phyloP scores from a whole-genome alignment of 202 grass and related monocot species.

The Schoenoplectus tabernaemontani region DNA sequence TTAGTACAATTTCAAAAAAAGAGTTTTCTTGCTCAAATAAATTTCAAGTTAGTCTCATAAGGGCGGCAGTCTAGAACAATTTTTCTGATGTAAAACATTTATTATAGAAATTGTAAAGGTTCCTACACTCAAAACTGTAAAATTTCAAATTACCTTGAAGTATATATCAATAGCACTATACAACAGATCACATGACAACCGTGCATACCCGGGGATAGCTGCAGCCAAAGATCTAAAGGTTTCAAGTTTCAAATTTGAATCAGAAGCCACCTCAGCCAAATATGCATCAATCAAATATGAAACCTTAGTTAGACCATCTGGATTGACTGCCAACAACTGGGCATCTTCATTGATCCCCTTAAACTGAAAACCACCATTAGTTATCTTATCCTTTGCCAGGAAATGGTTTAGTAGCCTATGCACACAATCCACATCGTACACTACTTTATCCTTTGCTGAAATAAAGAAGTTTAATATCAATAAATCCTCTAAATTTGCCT shows the following conservation, averaged over 20 bases:
- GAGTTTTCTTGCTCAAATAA: neutral
- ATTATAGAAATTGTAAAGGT: neutral
- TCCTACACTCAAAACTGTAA: neutral
- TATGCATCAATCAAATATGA: constrained; percentile 75
- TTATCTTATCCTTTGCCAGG: no score
- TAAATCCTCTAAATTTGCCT: no score
- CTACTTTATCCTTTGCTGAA: no score
- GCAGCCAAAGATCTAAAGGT: constrained; percentile 59
- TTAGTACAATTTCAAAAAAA: neutral
- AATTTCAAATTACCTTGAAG: constrained; percentile 48
- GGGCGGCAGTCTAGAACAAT: neutral
- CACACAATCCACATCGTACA: no score
- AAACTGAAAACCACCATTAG: no score
- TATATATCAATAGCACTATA: constrained; percentile 93
- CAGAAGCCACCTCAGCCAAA: constrained; percentile 86
- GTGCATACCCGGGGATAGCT: constrained; percentile 74
- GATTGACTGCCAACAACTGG: no score
- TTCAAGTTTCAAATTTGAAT: constrained; percentile 60
- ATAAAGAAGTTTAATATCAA: no score
- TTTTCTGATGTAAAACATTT: neutral
- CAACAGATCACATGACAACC: constrained; percentile 62
- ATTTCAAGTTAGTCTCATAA: neutral
- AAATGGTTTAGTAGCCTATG: no score
- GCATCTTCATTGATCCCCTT: no score
- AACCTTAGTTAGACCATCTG: constrained; percentile 54